Percentiles rank a stretch among this genome's conserved stretches.
Evolutionary conservation across 208 protist genomes (phyloP).

Genomic region (Histomonas meleagridis): DNA sequence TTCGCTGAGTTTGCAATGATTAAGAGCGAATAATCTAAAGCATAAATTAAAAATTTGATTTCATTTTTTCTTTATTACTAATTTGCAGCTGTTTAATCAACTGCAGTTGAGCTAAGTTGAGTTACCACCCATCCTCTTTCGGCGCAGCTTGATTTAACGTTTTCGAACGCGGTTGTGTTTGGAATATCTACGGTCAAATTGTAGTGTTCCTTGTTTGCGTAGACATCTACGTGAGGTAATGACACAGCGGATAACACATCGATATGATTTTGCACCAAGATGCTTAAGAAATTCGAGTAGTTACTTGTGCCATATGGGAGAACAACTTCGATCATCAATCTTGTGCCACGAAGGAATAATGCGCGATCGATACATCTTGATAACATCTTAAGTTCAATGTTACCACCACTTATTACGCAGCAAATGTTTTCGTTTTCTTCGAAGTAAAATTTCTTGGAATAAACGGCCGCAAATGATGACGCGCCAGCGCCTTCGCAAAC

Average conservation of each 20-base stretch:
- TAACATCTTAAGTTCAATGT: neutral
- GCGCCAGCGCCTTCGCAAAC: slow-evolving; percentile 14
- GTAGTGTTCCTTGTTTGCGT: neutral
- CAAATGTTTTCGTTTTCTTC: neutral
- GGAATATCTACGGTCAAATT: neutral
- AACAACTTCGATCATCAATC: neutral
- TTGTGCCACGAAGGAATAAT: neutral
- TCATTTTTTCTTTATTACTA: too few species aligned
- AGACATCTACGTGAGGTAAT: neutral
- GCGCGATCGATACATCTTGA: neutral
- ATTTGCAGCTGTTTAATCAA: too few species aligned
- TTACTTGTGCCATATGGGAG: neutral
- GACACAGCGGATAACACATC: neutral
- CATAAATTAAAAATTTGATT: too few species aligned
- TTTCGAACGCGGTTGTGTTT: too few species aligned
- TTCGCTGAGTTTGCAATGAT: too few species aligned
- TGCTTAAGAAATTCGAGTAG: neutral
- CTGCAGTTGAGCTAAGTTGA: too few species aligned
- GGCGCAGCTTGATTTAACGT: too few species aligned
- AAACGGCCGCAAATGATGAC: neutral
- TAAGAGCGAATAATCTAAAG: too few species aligned
- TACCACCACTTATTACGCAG: neutral
- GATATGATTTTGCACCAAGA: neutral
- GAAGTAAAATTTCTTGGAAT: neutral
- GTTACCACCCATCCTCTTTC: too few species aligned